Percentiles rank a stretch among this genome's conserved stretches.
Conservation (phyloP, 2,329 filamentous ascomycete genomes). For the Aspergillus proliferans region DNA sequence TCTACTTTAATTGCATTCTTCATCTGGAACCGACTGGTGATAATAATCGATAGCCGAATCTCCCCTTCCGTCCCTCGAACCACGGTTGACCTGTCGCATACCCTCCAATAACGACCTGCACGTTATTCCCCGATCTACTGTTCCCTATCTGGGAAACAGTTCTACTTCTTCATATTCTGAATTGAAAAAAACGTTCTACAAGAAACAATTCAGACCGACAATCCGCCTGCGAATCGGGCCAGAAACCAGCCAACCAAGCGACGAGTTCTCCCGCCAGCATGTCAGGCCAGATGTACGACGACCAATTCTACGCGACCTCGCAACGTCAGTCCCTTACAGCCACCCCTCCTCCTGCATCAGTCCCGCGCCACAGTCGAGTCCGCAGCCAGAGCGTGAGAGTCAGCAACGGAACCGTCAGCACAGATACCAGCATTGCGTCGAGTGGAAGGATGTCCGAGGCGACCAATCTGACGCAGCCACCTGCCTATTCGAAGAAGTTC, state of each 20-base stretch:
- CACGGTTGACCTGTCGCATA: slow-evolving; percentile 1
- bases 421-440: slow-evolving; percentile 63
- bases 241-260: too few relatives aligned
- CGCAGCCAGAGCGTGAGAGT: slow-evolving; percentile 58
- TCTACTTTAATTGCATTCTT: too few relatives aligned
- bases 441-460: slow-evolving; percentile 67
- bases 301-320: slow-evolving; percentile 50
- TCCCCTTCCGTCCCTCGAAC: slow-evolving; percentile 2
- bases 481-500: slow-evolving; percentile 97
- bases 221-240: background rate
- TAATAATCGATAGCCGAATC: too few relatives aligned
- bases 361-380: slow-evolving; percentile 41
- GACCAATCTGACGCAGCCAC: slow-evolving; percentile 83
- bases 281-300: slow-evolving; percentile 32
- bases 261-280: slow-evolving; percentile 18
- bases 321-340: slow-evolving; percentile 49
- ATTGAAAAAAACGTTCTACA: background rate
- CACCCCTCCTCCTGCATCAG: slow-evolving; percentile 34
- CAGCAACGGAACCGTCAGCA: slow-evolving; percentile 87
- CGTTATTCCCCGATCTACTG: background rate
- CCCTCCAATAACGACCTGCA: background rate
- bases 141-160: background rate
- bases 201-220: background rate
- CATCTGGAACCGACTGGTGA: too few relatives aligned
- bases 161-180: background rate